Percentiles rank a stretch among this genome's conserved stretches.
Conservation (phyloP, 78 protist genomes). For the Thecamonas trahens region DNA sequence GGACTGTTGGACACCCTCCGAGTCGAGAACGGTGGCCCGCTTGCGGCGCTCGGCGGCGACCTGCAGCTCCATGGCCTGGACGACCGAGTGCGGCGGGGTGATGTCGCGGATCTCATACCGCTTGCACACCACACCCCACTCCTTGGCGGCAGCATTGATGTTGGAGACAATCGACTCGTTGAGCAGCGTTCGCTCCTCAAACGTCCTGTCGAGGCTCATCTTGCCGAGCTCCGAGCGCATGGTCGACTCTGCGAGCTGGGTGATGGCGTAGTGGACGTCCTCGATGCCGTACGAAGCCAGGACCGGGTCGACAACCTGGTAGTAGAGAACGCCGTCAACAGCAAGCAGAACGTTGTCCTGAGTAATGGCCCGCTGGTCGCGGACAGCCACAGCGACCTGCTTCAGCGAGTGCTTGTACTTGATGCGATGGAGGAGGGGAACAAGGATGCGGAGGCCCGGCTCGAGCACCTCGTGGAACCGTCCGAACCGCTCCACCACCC, state of each 20-base stretch:
- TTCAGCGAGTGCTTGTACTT: slow-evolving; percentile 40
- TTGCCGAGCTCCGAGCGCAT: slow-evolving; percentile 71
- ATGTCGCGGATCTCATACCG: slow-evolving; percentile 69
- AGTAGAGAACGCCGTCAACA: slow-evolving; percentile 61
- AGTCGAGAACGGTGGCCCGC: slow-evolving; percentile 65
- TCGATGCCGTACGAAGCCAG: slow-evolving; percentile 48
- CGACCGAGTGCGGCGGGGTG: slow-evolving; percentile 31
- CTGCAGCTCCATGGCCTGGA: slow-evolving; percentile 69
- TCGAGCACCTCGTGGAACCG: slow-evolving; percentile 17
- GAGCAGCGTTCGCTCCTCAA: slow-evolving; percentile 46
- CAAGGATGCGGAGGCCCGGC: slow-evolving; percentile 48
- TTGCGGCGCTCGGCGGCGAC: slow-evolving; percentile 72
- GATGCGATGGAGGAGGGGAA: slow-evolving; percentile 56
- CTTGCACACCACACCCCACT: slow-evolving; percentile 56
- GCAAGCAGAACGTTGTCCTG: slow-evolving; percentile 58
- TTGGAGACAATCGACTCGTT: slow-evolving; percentile 37
- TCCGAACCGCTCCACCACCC: slow-evolving; percentile 62
- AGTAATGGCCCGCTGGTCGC: slow-evolving; percentile 55
- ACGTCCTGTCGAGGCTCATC: slow-evolving; percentile 45
- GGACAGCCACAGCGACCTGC: slow-evolving; percentile 22
- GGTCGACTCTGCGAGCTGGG: slow-evolving; percentile 70
- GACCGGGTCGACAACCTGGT: slow-evolving; percentile 23
- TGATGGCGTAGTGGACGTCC: slow-evolving; percentile 35
- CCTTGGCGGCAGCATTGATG: slow-evolving; percentile 14
- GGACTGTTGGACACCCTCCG: slow-evolving; percentile 44